A percentile compares a stretch with the other conserved stretches of the same genome.
Conservation (phyloP, 305 asterid species). For the Solanum aculeatissimum region DNA sequence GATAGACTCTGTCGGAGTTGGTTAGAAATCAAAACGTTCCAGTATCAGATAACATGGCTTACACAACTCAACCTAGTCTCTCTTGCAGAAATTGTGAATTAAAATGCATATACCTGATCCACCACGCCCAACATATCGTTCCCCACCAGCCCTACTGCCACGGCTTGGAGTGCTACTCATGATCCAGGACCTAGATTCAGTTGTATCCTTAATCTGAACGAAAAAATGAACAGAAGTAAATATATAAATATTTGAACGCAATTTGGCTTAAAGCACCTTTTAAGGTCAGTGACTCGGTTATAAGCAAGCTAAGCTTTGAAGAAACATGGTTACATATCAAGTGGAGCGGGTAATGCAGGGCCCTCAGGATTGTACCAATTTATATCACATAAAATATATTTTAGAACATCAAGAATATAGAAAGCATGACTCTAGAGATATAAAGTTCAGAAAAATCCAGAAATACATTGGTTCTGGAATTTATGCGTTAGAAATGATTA, state of each 20-base stretch:
- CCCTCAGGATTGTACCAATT: not conserved
- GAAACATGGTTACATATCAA: not conserved
- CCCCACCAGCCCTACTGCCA: conserved; percentile 47
- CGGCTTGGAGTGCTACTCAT: conserved; percentile 40
- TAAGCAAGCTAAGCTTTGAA: not conserved
- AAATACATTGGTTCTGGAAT: not conserved
- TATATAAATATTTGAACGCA: not conserved
- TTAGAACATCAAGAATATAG: not conserved
- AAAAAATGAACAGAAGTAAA: not conserved
- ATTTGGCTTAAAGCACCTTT: not conserved
- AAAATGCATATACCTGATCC: conserved; percentile 46
- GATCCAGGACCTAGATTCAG: conserved; percentile 60
- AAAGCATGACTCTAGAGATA: not conserved
- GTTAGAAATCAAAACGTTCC: not conserved
- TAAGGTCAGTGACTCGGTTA: not conserved
- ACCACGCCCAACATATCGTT: conserved; percentile 51
- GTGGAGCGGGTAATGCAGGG: not conserved
- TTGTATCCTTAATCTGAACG: conserved; percentile 60
- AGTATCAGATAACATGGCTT: not conserved
- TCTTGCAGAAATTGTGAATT: not conserved
- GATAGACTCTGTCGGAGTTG: conserved; percentile 35
- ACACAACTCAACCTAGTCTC: not conserved
- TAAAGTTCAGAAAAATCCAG: not conserved
- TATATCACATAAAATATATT: not conserved
- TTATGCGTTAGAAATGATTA: conserved; percentile 5